Conservation (phyloP, 2,329 filamentous ascomycete genomes). For the Cercospora janseana region DNA sequence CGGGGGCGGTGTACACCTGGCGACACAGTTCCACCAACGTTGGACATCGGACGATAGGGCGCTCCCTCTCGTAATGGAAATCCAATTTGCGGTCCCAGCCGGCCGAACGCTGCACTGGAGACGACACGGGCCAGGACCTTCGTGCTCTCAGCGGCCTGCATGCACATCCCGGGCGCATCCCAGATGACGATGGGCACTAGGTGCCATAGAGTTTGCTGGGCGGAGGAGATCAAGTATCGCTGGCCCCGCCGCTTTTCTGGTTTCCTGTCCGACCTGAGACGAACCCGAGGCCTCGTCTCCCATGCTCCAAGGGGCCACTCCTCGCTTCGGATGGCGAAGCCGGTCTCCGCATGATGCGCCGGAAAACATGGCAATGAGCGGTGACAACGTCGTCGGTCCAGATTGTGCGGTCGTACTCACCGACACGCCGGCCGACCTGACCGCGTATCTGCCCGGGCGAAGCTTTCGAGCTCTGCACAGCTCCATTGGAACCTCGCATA, state of each 20-base stretch:
- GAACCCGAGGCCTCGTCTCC: not conserved
- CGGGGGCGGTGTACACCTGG: constrained; percentile 11
- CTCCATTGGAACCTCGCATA: too few species aligned
- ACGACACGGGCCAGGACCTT: not conserved
- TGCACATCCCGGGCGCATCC: constrained; percentile 5
- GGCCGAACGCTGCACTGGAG: constrained; percentile 1
- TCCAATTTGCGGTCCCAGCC: constrained; percentile 5
- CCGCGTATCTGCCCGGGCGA: not conserved
- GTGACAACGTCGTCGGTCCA: constrained; percentile 4
- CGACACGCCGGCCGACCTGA: constrained; percentile 7
- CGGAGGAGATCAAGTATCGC: not conserved
- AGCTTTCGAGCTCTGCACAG: constrained; percentile 2
- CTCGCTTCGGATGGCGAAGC: constrained; percentile 4
- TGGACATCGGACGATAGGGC: constrained; percentile 11
- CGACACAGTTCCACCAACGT: constrained; percentile 2
- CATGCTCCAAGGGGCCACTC: not conserved
- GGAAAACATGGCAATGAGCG: constrained; percentile 11
- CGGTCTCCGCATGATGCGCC: not conserved
- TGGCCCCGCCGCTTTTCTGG: not conserved
- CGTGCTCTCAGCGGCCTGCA: not conserved
- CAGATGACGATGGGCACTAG: constrained; percentile 10
- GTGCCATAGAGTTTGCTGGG: constrained; percentile 4
- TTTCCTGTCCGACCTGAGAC: not conserved
- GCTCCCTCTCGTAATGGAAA: constrained; percentile 18
- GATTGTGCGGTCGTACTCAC: constrained; percentile 13